Conservation (phyloP, 2,329 filamentous ascomycete species). For the Calonectria fujianensis region DNA sequence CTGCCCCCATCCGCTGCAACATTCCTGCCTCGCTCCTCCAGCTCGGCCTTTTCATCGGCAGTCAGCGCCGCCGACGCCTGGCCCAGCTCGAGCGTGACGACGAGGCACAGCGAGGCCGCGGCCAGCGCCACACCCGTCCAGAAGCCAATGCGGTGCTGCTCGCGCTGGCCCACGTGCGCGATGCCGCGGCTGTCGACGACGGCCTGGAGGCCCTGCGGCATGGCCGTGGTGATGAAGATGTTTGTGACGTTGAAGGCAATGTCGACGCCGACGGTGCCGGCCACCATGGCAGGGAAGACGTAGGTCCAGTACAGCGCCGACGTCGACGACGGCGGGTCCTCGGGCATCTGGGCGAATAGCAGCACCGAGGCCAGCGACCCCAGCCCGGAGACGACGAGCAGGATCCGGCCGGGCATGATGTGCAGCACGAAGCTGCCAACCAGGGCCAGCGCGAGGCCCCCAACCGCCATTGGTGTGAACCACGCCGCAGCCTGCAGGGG, state of each 20-base stretch:
- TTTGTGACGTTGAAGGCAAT: conserved; percentile 86
- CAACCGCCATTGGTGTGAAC: conserved; percentile 80
- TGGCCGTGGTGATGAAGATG: conserved; percentile 84
- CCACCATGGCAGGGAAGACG: conserved; percentile 81
- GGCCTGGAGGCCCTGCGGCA: conserved; percentile 80
- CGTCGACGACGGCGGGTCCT: conserved; percentile 62
- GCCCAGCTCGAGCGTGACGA: conserved; percentile 74
- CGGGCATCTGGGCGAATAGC: conserved; percentile 79
- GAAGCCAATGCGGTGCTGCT: conserved; percentile 79
- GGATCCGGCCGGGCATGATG: conserved; percentile 76
- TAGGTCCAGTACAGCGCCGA: conserved; percentile 78
- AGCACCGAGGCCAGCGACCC: conserved; percentile 76
- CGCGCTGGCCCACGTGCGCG: conserved; percentile 61
- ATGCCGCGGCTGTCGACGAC: conserved; percentile 58
- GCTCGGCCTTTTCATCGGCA: conserved; percentile 70
- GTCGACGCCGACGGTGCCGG: conserved; percentile 83
- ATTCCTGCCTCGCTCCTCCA: conserved; percentile 46
- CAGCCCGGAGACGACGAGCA: conserved; percentile 76
- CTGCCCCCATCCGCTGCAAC: background rate
- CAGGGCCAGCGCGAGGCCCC: conserved; percentile 79
- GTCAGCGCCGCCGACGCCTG: conserved; percentile 75
- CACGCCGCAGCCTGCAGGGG: conserved; percentile 81
- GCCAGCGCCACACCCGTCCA: conserved; percentile 79
- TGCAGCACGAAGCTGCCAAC: conserved; percentile 80
- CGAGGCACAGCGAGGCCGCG: conserved; percentile 69